Evolutionary conservation across 2,329 filamentous ascomycete genomes (phyloP).

Genomic region (Aspergillus sp.): DNA sequence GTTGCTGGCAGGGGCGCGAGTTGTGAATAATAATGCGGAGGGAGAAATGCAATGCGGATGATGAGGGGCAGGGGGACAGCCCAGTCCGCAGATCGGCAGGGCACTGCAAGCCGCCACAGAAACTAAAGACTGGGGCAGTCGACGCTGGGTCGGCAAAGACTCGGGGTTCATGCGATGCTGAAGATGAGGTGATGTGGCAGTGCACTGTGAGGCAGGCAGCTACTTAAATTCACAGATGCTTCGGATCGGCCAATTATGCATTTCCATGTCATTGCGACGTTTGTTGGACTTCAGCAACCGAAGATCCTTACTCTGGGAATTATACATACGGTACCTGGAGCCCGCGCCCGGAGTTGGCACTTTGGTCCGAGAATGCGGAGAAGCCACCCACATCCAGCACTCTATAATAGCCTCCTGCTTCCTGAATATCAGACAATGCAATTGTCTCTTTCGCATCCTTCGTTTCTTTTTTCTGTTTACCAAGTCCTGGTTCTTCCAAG

Average conservation of each 20-base stretch:
- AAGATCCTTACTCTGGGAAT: background rate
- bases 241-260: background rate
- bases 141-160: background rate
- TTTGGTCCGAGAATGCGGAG: constrained; percentile 3
- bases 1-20: background rate
- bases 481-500: background rate
- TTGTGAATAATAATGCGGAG: background rate
- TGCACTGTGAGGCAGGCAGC: background rate
- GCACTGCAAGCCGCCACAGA: background rate
- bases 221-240: background rate
- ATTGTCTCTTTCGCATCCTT: background rate
- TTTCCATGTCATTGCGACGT: background rate
- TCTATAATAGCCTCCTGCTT: background rate
- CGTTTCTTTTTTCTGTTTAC: too few relatives aligned
- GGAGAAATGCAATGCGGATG: background rate
- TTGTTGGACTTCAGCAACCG: background rate
- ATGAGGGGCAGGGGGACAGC: background rate
- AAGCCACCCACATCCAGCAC: background rate
- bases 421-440: background rate
- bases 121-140: background rate
- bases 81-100: background rate
- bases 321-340: background rate
- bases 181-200: background rate
- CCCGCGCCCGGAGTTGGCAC: background rate
- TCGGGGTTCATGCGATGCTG: background rate